phyloP scores from a whole-genome alignment of 2,329 filamentous ascomycete genomes.

The Diplocarpon rosae region DNA sequence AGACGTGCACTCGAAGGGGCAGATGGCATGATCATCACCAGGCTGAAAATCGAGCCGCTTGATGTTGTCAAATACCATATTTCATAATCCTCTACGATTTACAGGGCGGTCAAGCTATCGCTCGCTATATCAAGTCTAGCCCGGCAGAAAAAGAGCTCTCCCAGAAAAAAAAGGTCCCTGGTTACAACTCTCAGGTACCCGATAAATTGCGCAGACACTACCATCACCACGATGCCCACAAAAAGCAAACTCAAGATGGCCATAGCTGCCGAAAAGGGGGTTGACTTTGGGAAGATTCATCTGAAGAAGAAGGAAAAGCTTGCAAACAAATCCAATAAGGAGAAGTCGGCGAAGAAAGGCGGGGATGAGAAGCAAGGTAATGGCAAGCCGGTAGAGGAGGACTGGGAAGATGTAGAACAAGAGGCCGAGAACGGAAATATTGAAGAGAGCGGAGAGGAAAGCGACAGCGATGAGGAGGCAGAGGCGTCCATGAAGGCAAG shows the following conservation, averaged over 20 bases:
- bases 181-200: too few relatives aligned
- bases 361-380: slow-evolving; percentile 20
- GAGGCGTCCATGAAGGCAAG: slow-evolving; percentile 18
- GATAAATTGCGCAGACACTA: neutral
- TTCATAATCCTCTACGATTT: too few relatives aligned
- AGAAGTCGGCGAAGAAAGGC: slow-evolving; percentile 35
- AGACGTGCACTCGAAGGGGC: neutral
- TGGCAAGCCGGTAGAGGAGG: slow-evolving; percentile 27
- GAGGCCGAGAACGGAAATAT: slow-evolving; percentile 20
- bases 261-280: slow-evolving; percentile 42
- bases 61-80: too few relatives aligned
- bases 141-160: neutral
- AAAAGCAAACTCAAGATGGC: slow-evolving; percentile 41
- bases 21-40: neutral
- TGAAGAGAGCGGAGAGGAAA: slow-evolving; percentile 25
- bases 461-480: slow-evolving; percentile 29
- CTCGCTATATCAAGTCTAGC: neutral
- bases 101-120: too few relatives aligned
- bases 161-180: neutral
- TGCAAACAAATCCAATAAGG: slow-evolving; percentile 37
- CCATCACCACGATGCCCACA: slow-evolving; percentile 24
- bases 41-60: too few relatives aligned
- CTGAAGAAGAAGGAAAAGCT: slow-evolving; percentile 29
- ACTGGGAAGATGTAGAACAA: slow-evolving; percentile 33
- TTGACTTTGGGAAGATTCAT: slow-evolving; percentile 38